Evolutionary conservation across 164 flowering plant species (phyloP), one percentile per base, ranked within the genome.

Genomic region (Macadamia tetraphylla): DNA sequence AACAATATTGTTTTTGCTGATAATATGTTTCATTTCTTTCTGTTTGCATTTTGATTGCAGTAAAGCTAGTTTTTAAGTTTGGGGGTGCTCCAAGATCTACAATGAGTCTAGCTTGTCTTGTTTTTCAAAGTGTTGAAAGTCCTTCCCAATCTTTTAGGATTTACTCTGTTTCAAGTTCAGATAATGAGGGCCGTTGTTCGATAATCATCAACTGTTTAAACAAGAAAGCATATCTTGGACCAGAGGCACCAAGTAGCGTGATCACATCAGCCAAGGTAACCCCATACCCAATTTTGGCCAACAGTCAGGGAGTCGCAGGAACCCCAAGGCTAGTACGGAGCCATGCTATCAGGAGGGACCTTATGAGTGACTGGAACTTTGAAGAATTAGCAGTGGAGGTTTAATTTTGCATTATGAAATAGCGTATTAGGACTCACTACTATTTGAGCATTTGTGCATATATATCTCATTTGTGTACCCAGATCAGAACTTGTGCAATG

Each of bases 61-160:
- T 51, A 40, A 23, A 59, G 59, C 13, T 13, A 1, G 9, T 58
- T 62, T 6, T 30, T 11, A 9, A 3, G 44, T 44, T 64, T 23
- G 8, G 43, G n/a, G 40, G 62, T 43, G 67, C 67, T 66, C 42
- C 66, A 43, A 69, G 66, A 29, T 66, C 32, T 32, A 72, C 51
- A 58, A 92, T 92, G 98, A 92, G 90, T 79, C 84, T 92, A 42
- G 92, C 91, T 63, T 92, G 98, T 79, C 89, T 92, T 8, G 91
- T 81, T 29, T 92, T 96, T 80, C 88, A 88, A 42, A 73, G 83
- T 51, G 92, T 87, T 51, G 96, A 90, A 58, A 92, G 98, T 65
- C 98, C 98, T 31, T 87, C 98, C 3, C 96, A 88, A 64, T 92
- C 98, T 12, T 90, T 90, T 68, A 83, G 96, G 77, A 92, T 96